Evolutionary conservation across 2,329 filamentous ascomycete species (phyloP), one percentile per base, ranked within the genome.

Genomic region (Hymenoscyphus occultus): DNA sequence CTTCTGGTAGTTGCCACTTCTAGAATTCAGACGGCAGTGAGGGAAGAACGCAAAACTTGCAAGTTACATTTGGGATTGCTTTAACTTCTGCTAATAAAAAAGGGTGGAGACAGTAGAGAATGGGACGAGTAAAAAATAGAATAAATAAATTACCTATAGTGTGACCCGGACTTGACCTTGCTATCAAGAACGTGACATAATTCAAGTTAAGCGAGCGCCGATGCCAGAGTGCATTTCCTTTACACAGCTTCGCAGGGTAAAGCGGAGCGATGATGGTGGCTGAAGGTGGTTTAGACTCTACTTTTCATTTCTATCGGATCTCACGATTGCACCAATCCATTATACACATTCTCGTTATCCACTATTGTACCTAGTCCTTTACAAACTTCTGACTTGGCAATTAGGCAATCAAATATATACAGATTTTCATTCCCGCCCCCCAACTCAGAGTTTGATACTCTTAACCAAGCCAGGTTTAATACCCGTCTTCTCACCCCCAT

Each of bases 391-490:
- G 9, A 35, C 35, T 35, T 10, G 9, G 9, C 5, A 10, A 58
- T 14, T 28, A 56, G 28, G 13, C 13, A 56, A 14, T 56, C 28
- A 10, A 28, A 56, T 56, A 32, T 39, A 9, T 31, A 28, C 12
- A 32, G 35, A 6, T 48, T 56, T 14, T 12, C n/a, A 57, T 13
- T 16, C 39, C 31, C 22, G 67, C 57, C 65, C 13, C 31, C 1
- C 64, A 39, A 40, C 59, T 64, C 58, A 94, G 79, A 99, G 82
- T 83, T 95, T 98, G 75, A 91, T 85, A 84, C 92, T 96, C 87
- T 95, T 96, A 73, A 98, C 88, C 78, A 99, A 80, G 22, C 91
- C 90, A 72, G 89, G 91, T 83, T 97, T 98, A 80, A 99, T 96
- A 87, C 95, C 95, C 54, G 93, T 95, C 80, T 90, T 80, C 78